Evolutionary conservation across 192 early-diverging fungal genomes (phyloP).

Genomic region (Funneliformis geosporum): DNA sequence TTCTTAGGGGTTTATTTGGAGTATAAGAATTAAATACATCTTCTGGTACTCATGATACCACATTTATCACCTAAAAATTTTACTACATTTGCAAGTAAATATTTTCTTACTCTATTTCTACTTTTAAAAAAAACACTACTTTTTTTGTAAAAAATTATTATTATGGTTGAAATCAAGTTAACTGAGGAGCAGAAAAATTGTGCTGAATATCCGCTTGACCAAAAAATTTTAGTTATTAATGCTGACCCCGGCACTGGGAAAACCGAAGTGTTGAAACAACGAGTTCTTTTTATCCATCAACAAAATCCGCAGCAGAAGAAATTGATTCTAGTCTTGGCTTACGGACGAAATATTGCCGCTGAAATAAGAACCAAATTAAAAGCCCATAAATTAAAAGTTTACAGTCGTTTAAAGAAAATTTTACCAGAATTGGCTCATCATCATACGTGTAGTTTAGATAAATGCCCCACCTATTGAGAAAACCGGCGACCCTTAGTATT

Average conservation of each 20-base stretch:
- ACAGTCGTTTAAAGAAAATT: not conserved
- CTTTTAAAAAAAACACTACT: too few species aligned
- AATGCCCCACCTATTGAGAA: not conserved
- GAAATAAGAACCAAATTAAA: constrained; percentile 15
- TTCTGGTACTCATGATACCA: too few species aligned
- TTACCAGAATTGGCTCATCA: not conserved
- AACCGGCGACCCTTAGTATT: not conserved
- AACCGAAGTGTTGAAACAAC: constrained; percentile 16
- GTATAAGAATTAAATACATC: too few species aligned
- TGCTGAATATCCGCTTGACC: too few species aligned
- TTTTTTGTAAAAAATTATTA: too few species aligned
- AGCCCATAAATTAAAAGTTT: not conserved
- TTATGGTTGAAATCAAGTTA: too few species aligned
- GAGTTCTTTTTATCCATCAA: constrained; percentile 9
- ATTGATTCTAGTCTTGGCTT: constrained; percentile 19
- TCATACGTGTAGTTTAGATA: not conserved
- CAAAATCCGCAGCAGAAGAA: not conserved
- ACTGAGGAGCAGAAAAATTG: too few species aligned
- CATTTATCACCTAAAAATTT: too few species aligned
- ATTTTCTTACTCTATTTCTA: too few species aligned
- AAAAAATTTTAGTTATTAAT: constrained; percentile 1
- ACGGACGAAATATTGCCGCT: not conserved
- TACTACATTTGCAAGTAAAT: too few species aligned
- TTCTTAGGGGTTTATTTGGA: too few species aligned
- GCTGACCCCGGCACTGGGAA: constrained; percentile 20